Base-by-base conservation (phyloP, 2,329 filamentous ascomycete genomes). In the Septoria linicola region DNA sequence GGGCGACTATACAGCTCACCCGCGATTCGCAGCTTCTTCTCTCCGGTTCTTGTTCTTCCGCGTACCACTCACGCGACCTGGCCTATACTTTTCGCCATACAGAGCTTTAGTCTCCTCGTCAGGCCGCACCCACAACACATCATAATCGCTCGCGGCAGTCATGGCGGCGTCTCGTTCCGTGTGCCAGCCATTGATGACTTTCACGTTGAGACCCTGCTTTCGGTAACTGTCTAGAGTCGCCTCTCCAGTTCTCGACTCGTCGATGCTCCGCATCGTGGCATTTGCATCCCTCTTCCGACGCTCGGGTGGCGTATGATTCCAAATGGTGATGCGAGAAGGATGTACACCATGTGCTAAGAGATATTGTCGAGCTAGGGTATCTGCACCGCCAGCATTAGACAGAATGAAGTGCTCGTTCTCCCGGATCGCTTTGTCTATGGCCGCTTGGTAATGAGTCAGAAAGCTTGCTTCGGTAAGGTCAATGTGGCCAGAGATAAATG, bases 401-500 rank as follows among this genome's bases (percentile, higher is more conserved):
- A 50, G 17, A 20, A 43, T 43, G 39, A 50, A 50, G 11, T 42
- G 13, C 8, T 50, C 30, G 16, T 43, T 27, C 4, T 14, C 16
- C 17, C 11, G 14, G 21, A 43, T 43, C 5, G 47, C 47, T 11
- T 4, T 10, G 14, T 42, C 21, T 23, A 50, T n/a, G 32, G 31
- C 43, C 27, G 19, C 17, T 25, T 25, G 32, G 34, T 41, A 37
- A 8, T 30, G 39, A 17, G 37, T 21, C 8, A 50, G 31, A 13
- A 42, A 50, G 30, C 37, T 19, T 20, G 10, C 20, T 50, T 50
- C 39, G 23, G 47, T 39, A 16, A 50, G 39, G 32, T 50, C 47
- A 21, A 50, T 50, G 30, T 50, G 47, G 16, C 47, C 47, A 11
- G 47, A 50, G 16, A 43, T 30, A 31, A 50, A 50, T 3, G 47